Conservation (phyloP, 2,329 filamentous ascomycete genomes). For the Mollisia scopiformis region DNA sequence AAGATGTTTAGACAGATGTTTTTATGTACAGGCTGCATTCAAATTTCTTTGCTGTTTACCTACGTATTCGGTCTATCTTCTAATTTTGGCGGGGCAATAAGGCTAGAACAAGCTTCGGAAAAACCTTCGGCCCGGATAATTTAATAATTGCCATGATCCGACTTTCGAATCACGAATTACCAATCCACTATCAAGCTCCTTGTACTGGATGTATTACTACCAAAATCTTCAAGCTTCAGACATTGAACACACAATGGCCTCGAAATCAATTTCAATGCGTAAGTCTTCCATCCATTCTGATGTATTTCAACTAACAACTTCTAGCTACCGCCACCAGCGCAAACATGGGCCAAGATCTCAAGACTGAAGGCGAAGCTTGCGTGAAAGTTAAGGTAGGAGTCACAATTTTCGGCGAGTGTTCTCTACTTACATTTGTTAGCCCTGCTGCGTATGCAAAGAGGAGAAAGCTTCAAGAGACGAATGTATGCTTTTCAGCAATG, state of each 20-base stretch:
- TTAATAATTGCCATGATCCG: background rate
- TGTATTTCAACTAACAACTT: constrained; percentile 10
- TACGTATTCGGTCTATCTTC: background rate
- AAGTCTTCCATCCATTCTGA: constrained; percentile 11
- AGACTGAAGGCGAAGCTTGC: constrained; percentile 28
- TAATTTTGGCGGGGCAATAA: constrained; percentile 1
- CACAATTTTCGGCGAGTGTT: background rate
- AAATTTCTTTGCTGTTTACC: constrained; percentile 14
- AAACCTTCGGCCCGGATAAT: constrained; percentile 1
- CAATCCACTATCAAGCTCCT: constrained; percentile 14
- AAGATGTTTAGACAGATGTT: background rate
- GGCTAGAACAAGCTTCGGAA: background rate
- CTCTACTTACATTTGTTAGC: constrained; percentile 53
- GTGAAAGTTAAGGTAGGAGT: constrained; percentile 31
- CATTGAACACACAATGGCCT: constrained; percentile 30
- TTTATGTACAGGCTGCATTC: background rate
- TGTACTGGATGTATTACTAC: constrained; percentile 23
- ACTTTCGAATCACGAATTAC: constrained; percentile 8
- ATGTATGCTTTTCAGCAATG: constrained; percentile 96
- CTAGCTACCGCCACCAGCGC: constrained; percentile 33
- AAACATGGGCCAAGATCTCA: constrained; percentile 31
- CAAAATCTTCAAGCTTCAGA: constrained; percentile 24
- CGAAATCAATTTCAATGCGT: constrained; percentile 33
- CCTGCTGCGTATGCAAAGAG: constrained; percentile 96
- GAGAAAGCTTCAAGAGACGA: constrained; percentile 93